A percentile compares a stretch with the other conserved stretches of the same genome.
These are phyloP conservation scores for Coemansia sp. DNA, from an alignment of 192 early-diverging fungal genomes.

Conservation along the genomic window DNA sequence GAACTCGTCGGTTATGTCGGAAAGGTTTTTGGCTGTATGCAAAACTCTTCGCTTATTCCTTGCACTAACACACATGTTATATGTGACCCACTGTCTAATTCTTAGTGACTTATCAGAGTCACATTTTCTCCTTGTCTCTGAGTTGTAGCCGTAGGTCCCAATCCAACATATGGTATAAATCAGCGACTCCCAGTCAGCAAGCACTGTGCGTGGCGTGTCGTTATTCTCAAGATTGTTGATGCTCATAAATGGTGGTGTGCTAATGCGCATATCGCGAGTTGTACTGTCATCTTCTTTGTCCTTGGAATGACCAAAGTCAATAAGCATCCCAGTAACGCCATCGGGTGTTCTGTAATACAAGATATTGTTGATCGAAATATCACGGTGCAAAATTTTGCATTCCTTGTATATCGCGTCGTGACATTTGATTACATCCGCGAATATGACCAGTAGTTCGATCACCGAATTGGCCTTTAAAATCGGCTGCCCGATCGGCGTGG, in stretches of 20 bases:
- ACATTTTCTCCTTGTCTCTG: not conserved
- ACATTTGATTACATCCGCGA: constrained; percentile 25
- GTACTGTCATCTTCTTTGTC: not conserved
- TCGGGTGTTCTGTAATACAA: constrained; percentile 4
- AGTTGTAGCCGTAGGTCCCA: constrained; percentile 2
- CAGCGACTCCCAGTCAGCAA: constrained; percentile 17
- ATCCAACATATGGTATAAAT: constrained; percentile 11
- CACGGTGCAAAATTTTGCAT: constrained; percentile 23
- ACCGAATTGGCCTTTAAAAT: no score
- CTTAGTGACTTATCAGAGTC: not conserved
- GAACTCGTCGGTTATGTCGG: not conserved
- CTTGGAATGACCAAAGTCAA: constrained; percentile 31
- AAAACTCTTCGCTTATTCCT: not conserved
- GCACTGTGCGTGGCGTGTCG: not conserved
- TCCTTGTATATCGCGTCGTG: constrained; percentile 19
- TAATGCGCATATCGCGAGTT: not conserved
- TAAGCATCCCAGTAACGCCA: constrained; percentile 12
- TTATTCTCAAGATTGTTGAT: constrained; percentile 22
- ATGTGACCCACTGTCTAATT: not conserved
- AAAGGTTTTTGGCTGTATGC: not conserved
- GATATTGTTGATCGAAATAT: constrained; percentile 30
- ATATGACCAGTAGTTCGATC: no score
- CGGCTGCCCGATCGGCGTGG: no score
- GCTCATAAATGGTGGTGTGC: constrained; percentile 27
- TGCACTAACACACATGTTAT: not conserved